phyloP scores from a whole-genome alignment of 352 stramenopile genomes.

The Blastocystis sp. region DNA sequence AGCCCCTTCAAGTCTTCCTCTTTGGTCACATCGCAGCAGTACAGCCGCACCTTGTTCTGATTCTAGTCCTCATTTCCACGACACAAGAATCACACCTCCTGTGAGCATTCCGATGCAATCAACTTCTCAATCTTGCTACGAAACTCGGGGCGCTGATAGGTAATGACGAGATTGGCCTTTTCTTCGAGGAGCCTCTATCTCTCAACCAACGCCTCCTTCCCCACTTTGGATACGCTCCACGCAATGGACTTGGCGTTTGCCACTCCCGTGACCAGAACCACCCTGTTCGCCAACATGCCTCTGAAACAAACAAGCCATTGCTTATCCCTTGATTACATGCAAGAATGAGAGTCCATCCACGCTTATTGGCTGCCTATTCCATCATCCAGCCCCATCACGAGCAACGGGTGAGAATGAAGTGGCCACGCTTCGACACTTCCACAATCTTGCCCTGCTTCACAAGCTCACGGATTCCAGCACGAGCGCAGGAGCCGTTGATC shows the following conservation, averaged over 20 bases:
- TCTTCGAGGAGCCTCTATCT: slow-evolving; percentile 18
- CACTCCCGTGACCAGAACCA: slow-evolving; percentile 40
- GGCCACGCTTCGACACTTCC: slow-evolving; percentile 60
- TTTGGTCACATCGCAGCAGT: slow-evolving; percentile 28
- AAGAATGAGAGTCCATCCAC: not conserved
- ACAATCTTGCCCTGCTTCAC: slow-evolving; percentile 68
- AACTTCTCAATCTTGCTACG: not conserved
- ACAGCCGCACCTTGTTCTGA: not conserved
- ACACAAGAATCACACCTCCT: not conserved
- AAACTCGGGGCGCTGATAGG: slow-evolving; percentile 44
- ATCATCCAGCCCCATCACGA: no score
- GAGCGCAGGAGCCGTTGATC: slow-evolving; percentile 67
- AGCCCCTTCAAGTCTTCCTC: slow-evolving; percentile 5
- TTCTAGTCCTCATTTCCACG: not conserved
- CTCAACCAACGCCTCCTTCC: not conserved
- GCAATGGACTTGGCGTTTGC: slow-evolving; percentile 38
- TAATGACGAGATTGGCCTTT: slow-evolving; percentile 8
- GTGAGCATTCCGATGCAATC: not conserved
- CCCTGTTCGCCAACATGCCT: slow-evolving; percentile 40
- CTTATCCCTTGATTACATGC: slow-evolving; percentile 18
- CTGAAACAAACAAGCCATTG: slow-evolving; percentile 44
- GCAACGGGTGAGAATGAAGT: slow-evolving; percentile 56
- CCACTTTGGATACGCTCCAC: slow-evolving; percentile 38
- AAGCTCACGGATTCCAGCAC: slow-evolving; percentile 65
- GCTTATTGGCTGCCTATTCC: slow-evolving; percentile 28